phyloP scores from a whole-genome alignment of 139 green algal genomes.

The Chara braunii region DNA sequence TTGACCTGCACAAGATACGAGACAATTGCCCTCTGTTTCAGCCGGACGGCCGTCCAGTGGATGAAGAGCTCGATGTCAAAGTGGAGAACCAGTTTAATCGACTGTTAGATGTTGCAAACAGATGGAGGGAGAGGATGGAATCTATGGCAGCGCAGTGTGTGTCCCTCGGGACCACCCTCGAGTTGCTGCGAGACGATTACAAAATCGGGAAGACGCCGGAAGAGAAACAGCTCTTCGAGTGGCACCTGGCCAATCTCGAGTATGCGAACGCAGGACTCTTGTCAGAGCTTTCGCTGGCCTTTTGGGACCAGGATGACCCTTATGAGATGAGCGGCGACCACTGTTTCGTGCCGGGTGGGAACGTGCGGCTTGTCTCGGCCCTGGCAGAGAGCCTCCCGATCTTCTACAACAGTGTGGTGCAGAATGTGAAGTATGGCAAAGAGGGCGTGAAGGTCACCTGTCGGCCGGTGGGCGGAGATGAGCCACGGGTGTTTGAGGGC shows the following conservation, averaged over 20 bases:
- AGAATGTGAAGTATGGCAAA: constrained; percentile 23
- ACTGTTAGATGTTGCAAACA: constrained; percentile 54
- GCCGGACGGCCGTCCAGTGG: constrained; percentile 21
- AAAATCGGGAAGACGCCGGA: constrained; percentile 1
- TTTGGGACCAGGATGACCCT: constrained; percentile 85
- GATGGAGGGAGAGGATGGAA: constrained; percentile 7
- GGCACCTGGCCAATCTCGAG: constrained; percentile 95
- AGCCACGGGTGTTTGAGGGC: constrained; percentile 5
- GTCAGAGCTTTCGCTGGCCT: constrained; percentile 53
- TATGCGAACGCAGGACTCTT: constrained; percentile 80
- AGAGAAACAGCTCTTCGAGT: constrained; percentile 63
- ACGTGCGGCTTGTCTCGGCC: constrained; percentile 65
- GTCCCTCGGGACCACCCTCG: constrained; percentile 53
- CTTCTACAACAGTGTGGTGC: constrained; percentile 56
- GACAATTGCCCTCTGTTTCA: constrained; percentile 44
- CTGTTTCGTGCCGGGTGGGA: constrained; percentile 69
- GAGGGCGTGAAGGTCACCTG: constrained; percentile 18
- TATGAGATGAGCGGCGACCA: constrained; percentile 64
- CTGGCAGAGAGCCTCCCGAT: constrained; percentile 67
- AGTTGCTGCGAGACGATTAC: constrained; percentile 45
- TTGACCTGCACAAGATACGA: constrained; percentile 68
- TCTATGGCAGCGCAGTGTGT: constrained; percentile 17
- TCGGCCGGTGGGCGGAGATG: constrained; percentile 3
- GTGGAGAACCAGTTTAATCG: constrained; percentile 60
- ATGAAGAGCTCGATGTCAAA: constrained; percentile 39